phyloP scores from a whole-genome alignment of 192 early-diverging fungal species.

The Funneliformis mosseae region DNA sequence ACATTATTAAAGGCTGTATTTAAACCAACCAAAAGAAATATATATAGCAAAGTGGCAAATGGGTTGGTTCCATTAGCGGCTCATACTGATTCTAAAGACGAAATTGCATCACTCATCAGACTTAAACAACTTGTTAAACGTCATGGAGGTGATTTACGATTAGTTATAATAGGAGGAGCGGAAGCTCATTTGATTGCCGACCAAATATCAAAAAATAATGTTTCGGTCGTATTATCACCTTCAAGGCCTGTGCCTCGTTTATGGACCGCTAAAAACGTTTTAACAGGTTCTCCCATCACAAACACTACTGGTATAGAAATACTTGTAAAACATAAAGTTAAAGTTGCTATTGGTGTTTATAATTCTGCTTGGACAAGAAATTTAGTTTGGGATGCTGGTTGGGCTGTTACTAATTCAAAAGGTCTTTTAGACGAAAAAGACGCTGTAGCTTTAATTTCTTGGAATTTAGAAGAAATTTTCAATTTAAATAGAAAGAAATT shows the following conservation, averaged over 20 bases:
- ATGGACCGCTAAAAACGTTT: slow-evolving; percentile 64
- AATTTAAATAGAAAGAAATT: slow-evolving; percentile 45
- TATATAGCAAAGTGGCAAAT: slow-evolving; percentile 43
- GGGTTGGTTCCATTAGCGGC: slow-evolving; percentile 57
- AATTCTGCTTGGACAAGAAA: slow-evolving; percentile 61
- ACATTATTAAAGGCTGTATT: slow-evolving; percentile 40
- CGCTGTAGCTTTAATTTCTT: slow-evolving; percentile 70
- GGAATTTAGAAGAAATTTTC: slow-evolving; percentile 70
- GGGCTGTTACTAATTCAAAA: slow-evolving; percentile 52
- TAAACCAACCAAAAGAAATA: slow-evolving; percentile 35
- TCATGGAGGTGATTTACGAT: slow-evolving; percentile 42
- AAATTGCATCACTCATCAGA: slow-evolving; percentile 67
- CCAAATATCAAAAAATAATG: slow-evolving; percentile 53
- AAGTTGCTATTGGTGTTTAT: slow-evolving; percentile 54
- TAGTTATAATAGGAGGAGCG: slow-evolving; percentile 64
- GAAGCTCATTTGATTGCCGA: slow-evolving; percentile 69
- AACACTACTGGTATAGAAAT: slow-evolving; percentile 55
- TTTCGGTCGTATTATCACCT: slow-evolving; percentile 68
- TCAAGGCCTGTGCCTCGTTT: slow-evolving; percentile 62
- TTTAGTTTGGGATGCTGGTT: slow-evolving; percentile 79
- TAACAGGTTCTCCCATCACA: slow-evolving; percentile 55
- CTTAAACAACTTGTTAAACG: slow-evolving; percentile 53
- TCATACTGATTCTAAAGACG: slow-evolving; percentile 55
- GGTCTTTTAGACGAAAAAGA: slow-evolving; percentile 55
- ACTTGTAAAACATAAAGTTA: slow-evolving; percentile 62